Evolutionary conservation across 73 alveolate genomes (phyloP).

Genomic region (Breviolum minutum): DNA sequence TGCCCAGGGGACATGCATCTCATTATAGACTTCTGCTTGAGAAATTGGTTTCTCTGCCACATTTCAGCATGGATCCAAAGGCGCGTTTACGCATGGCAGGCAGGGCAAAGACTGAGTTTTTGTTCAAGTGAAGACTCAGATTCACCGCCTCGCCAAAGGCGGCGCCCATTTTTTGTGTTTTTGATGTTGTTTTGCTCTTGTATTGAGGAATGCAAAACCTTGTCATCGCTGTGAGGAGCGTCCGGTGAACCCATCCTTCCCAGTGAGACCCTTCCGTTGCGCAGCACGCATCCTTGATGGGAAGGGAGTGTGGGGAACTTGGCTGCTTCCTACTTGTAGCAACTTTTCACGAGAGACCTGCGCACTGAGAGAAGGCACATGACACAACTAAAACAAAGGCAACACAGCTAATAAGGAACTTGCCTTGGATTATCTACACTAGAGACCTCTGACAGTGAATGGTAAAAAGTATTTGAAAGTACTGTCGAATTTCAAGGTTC

Average conservation of each 20-base stretch:
- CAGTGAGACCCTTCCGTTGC: conserved; percentile 28
- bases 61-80: neutral
- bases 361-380: too few species aligned
- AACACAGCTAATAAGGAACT: too few species aligned
- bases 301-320: neutral
- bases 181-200: neutral
- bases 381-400: too few species aligned
- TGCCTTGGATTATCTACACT: too few species aligned
- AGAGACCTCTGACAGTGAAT: too few species aligned
- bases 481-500: neutral
- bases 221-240: conserved; percentile 7
- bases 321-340: neutral
- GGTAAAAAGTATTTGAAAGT: too few species aligned
- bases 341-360: too few species aligned
- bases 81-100: conserved; percentile 48
- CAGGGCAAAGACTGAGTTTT: neutral
- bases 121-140: neutral
- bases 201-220: neutral
- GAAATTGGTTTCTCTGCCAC: neutral
- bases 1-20: neutral
- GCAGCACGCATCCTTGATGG: neutral
- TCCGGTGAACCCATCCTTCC: conserved; percentile 16
- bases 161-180: neutral
- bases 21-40: too few species aligned
- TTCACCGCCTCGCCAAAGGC: neutral